These are phyloP conservation scores for Starmerella potacharoeniae DNA, from an alignment of 805 yeast species.

Conservation along the genomic window DNA sequence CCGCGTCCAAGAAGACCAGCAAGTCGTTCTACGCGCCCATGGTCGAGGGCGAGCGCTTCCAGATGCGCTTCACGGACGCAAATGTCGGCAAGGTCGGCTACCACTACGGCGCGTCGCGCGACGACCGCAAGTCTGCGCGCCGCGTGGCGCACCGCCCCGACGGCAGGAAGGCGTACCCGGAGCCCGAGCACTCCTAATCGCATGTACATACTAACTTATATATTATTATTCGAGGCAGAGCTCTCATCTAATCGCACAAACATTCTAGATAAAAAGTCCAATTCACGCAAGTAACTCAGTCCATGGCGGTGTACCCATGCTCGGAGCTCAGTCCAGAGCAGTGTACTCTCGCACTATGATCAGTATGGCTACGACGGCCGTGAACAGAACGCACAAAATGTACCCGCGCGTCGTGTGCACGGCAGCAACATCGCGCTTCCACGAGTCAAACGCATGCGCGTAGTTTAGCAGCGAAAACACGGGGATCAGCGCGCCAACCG, in stretches of 20 bases:
- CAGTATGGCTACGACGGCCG: constrained; percentile 19
- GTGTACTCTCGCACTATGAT: constrained; percentile 9
- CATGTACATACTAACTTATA: constrained; percentile 1
- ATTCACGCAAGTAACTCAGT: too few species aligned
- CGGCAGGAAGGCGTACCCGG: constrained; percentile 20
- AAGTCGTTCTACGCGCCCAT: constrained; percentile 43
- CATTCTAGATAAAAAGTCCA: too few species aligned
- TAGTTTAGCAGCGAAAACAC: constrained; percentile 23
- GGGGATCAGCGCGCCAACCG: constrained; percentile 18
- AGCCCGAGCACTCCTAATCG: constrained; percentile 21
- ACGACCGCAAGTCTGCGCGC: constrained; percentile 81
- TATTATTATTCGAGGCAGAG: neutral
- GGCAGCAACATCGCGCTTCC: constrained; percentile 13
- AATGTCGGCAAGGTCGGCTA: constrained; percentile 76
- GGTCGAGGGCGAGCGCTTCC: constrained; percentile 55
- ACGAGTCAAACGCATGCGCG: constrained; percentile 17
- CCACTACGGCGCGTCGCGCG: constrained; percentile 82
- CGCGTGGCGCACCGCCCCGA: constrained; percentile 25
- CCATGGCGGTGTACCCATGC: too few species aligned
- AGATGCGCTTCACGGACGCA: constrained; percentile 64
- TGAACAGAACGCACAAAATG: constrained; percentile 7
- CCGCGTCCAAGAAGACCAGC: constrained; percentile 29
- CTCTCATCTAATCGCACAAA: too few species aligned
- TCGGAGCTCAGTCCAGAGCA: too few species aligned
- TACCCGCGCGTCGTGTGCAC: constrained; percentile 18